Base-by-base conservation (phyloP, 768 basidiomycete species). In the Amanita rimosa region DNA sequence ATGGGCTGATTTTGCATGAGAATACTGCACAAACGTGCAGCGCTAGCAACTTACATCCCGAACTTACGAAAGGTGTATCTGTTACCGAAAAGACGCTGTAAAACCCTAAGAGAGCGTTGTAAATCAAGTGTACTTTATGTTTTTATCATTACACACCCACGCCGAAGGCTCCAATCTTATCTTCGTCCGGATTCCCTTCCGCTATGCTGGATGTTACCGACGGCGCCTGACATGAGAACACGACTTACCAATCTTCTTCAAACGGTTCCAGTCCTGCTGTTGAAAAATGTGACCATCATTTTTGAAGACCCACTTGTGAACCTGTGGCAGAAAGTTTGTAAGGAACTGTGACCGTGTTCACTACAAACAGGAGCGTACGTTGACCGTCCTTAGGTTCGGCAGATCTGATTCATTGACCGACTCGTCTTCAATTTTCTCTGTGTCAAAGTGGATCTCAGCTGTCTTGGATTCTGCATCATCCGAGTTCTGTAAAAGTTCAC, bases 111-210 rank as follows among this genome's bases (percentile, higher is more conserved):
- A 11, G 35, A 38, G 10, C 22, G n/a, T 8, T 16, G 31, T 27
- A 41, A 46, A 48, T 31, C 29, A 21, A 22, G 8, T 35, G 17
- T n/a, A 49, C 14, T 19, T 21, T 26, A 19, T 21, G 19, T 8
- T 3, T 14, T 26, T 6, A 21, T 21, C 22, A 37, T 39, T 16
- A 62, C 76, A 48, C 51, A 77, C 83, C 84, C n/a, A 88, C 86
- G 49, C 87, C 89, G 55, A 91, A 91, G n/a, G 92, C 91, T 11
- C 95, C 94, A 41, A 98, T 92, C 69, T 92, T 93, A 63, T 85
- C 81, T 62, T 94, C 89, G 55, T 93, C 87, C 0, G 93, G 93
- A 60, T 97, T 96, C 0, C 94, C 93, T 57, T 91, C 85, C 8
- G 93, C 94, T 81, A 55, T 38, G 6, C n/a, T 14, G 2, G 27